These are phyloP conservation scores for Stemphylium lycopersici DNA, from an alignment of 2,329 filamentous ascomycete species.

Conservation along the genomic window DNA sequence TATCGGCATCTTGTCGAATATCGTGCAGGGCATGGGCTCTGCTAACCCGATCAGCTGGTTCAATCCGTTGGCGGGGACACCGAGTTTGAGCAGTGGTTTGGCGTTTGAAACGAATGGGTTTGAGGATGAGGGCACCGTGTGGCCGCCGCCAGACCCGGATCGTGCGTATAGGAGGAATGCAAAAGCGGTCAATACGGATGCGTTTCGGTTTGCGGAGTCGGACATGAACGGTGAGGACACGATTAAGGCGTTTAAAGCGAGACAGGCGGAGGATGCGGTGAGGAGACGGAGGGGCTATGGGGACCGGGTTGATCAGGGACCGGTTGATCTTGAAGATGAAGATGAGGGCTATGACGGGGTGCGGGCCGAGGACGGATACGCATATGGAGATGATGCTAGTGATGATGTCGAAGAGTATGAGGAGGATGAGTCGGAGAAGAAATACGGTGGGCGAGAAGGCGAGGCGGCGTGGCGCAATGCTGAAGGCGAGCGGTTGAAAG, in stretches of 20 bases:
- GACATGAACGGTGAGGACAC: conserved; percentile 50
- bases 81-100: conserved; percentile 58
- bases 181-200: conserved; percentile 25
- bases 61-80: conserved; percentile 66
- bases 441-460: conserved; percentile 49
- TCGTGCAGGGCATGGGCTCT: conserved; percentile 77
- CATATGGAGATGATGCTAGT: conserved; percentile 31
- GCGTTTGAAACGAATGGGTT: conserved; percentile 77
- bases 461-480: conserved; percentile 73
- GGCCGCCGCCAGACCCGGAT: conserved; percentile 61
- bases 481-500: conserved; percentile 74
- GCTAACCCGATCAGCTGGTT: conserved; percentile 69
- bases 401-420: conserved; percentile 17
- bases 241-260: conserved; percentile 59
- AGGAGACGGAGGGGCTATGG: conserved; percentile 51
- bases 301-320: conserved; percentile 45
- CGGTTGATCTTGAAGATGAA: conserved; percentile 5
- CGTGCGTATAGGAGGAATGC: conserved; percentile 34
- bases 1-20: conserved; percentile 74
- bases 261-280: conserved; percentile 60
- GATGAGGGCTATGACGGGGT: not conserved
- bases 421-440: conserved; percentile 19
- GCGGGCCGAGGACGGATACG: conserved; percentile 24
- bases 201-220: conserved; percentile 49
- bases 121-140: conserved; percentile 57